A percentile compares a stretch with the other conserved stretches of the same genome.
Conservation (phyloP, 306 rosid species). For the Rosa persica region DNA sequence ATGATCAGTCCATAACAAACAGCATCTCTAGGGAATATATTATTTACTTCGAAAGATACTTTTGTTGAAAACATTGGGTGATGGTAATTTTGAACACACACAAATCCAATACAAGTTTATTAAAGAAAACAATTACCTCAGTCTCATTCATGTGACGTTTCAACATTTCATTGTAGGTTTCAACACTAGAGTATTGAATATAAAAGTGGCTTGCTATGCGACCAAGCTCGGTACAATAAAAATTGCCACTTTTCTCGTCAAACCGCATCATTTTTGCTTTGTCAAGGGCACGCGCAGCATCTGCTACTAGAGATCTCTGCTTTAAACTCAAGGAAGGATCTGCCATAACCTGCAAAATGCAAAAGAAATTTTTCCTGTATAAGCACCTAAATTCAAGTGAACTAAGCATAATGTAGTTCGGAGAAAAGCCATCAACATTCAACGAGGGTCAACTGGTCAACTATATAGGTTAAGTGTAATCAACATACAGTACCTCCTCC, state of each 20-base stretch:
- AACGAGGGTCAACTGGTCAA: neutral
- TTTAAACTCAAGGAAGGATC: constrained; percentile 85
- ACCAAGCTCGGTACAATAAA: constrained; percentile 98
- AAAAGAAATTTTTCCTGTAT: constrained; percentile 19
- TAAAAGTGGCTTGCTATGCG: constrained; percentile 99
- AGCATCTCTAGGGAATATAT: neutral
- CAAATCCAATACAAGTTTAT: neutral
- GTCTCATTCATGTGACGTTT: constrained; percentile 90
- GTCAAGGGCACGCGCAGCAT: constrained; percentile 96
- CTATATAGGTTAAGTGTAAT: constrained; percentile 1
- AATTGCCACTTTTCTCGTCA: constrained; percentile 98
- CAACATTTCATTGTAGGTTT: constrained; percentile 92
- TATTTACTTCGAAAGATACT: neutral
- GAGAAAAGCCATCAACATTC: neutral
- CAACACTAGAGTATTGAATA: constrained; percentile 95
- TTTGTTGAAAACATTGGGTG: neutral
- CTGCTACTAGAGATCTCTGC: constrained; percentile 86
- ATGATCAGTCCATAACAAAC: neutral
- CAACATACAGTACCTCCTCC: constrained; percentile 75
- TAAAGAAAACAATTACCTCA: constrained; percentile 59
- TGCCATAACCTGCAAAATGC: constrained; percentile 65
- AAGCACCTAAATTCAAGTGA: constrained; percentile 7
- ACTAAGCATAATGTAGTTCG: neutral
- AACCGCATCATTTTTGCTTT: constrained; percentile 99
- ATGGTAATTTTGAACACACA: neutral